Conservation (phyloP, 2,329 filamentous ascomycete genomes). For the Aspergillus puulaauensis region DNA sequence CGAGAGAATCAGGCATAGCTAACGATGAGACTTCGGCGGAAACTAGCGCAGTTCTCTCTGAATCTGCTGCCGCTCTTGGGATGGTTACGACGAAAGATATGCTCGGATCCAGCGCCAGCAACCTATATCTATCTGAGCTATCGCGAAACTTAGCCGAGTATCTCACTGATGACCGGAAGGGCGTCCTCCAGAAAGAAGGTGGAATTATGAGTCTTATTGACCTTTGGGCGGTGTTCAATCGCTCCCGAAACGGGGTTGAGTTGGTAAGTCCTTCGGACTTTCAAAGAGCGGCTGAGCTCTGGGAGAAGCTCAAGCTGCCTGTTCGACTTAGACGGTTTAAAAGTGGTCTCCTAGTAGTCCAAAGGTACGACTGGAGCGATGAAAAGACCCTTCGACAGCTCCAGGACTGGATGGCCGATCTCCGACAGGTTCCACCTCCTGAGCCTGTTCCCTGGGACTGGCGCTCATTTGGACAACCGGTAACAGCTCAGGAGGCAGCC, state of each 20-base stretch:
- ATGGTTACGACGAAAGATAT: slow-evolving; percentile 95
- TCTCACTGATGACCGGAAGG: slow-evolving; percentile 78
- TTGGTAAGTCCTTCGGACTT: slow-evolving; percentile 90
- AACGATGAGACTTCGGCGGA: slow-evolving; percentile 64
- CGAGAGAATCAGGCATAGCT: slow-evolving; percentile 62
- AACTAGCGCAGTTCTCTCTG: slow-evolving; percentile 71
- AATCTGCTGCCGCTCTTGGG: slow-evolving; percentile 80
- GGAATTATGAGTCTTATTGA: slow-evolving; percentile 89
- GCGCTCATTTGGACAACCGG: slow-evolving; percentile 74
- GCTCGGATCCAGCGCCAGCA: slow-evolving; percentile 76
- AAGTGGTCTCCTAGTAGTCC: slow-evolving; percentile 91
- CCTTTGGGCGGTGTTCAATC: slow-evolving; percentile 92
- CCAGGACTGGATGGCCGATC: slow-evolving; percentile 71
- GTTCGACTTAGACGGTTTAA: slow-evolving; percentile 86
- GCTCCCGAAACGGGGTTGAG: slow-evolving; percentile 88
- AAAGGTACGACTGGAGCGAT: slow-evolving; percentile 83
- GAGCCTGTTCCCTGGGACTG: slow-evolving; percentile 73
- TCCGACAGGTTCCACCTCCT: slow-evolving; percentile 66
- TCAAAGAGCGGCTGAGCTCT: slow-evolving; percentile 81
- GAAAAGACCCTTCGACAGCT: slow-evolving; percentile 81
- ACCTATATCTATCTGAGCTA: slow-evolving; percentile 84
- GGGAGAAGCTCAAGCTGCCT: slow-evolving; percentile 83
- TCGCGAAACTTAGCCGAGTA: slow-evolving; percentile 85
- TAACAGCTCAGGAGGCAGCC: slow-evolving; percentile 86
- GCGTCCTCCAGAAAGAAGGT: slow-evolving; percentile 74